A percentile compares a stretch with the other conserved stretches of the same genome.
Evolutionary conservation across 2,329 filamentous ascomycete species (phyloP).

Genomic region (Neofusicoccum sp.): DNA sequence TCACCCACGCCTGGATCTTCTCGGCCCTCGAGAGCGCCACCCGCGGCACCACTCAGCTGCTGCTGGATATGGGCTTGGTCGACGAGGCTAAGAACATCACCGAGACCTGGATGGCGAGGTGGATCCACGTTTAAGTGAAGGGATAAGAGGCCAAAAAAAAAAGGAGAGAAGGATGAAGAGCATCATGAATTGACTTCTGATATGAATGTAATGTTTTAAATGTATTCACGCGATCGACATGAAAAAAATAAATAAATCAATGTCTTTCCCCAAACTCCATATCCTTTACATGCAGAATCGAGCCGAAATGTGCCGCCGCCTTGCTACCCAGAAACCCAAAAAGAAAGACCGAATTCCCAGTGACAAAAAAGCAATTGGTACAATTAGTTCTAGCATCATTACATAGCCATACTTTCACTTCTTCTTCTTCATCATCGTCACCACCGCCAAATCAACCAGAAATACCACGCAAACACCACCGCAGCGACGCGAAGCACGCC

Average conservation of each 20-base stretch:
- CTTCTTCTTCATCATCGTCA: not conserved
- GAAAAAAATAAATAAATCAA: not conserved
- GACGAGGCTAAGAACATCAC: constrained; percentile 67
- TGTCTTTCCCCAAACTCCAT: too few relatives aligned
- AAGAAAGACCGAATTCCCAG: too few relatives aligned
- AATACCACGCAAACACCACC: constrained; percentile 64
- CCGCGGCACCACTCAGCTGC: constrained; percentile 61
- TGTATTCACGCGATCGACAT: not conserved
- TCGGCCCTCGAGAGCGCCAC: constrained; percentile 67
- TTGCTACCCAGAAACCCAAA: too few relatives aligned
- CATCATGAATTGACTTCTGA: not conserved
- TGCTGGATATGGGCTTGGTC: constrained; percentile 64
- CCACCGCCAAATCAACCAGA: constrained; percentile 58
- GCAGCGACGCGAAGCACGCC: constrained; percentile 62
- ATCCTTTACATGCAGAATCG: too few relatives aligned
- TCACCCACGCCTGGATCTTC: constrained; percentile 70
- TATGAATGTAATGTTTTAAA: not conserved
- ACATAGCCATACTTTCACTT: not conserved
- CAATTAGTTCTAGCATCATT: not conserved
- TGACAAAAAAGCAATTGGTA: too few relatives aligned
- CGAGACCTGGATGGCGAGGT: constrained; percentile 67
- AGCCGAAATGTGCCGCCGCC: too few relatives aligned
- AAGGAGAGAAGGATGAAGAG: too few relatives aligned
- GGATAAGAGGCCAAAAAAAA: too few relatives aligned
- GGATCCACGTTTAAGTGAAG: constrained; percentile 54